phyloP scores from a whole-genome alignment of 495 filamentous ascomycete genomes.

The Aspergillus conjunctus region DNA sequence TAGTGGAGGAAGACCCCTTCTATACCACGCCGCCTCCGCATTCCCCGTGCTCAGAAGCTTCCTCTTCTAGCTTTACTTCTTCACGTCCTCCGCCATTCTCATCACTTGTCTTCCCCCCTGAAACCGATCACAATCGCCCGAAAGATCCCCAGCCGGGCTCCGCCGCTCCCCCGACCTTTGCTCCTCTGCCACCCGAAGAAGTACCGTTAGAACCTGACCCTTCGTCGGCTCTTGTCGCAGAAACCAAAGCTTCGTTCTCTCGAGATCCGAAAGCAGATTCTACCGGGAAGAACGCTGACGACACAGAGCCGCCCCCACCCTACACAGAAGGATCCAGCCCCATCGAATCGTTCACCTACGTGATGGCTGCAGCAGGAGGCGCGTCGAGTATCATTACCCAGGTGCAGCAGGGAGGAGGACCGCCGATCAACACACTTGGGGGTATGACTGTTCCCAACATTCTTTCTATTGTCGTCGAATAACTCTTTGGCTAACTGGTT shows the following conservation, averaged over 20 bases:
- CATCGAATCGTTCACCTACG: conserved; percentile 89
- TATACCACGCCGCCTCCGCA: conserved; percentile 63
- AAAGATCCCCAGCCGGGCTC: conserved; percentile 60
- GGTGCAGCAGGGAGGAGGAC: conserved; percentile 85
- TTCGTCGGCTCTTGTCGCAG: conserved; percentile 62
- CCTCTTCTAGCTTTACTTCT: conserved; percentile 58
- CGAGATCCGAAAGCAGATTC: conserved; percentile 76
- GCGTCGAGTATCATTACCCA: conserved; percentile 98
- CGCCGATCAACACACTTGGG: conserved; percentile 83
- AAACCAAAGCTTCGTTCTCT: conserved; percentile 78
- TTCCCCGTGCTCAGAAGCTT: conserved; percentile 64
- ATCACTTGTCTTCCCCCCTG: conserved; percentile 57
- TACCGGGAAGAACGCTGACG: conserved; percentile 70
- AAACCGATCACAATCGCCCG: conserved; percentile 46
- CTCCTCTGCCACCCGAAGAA: conserved; percentile 41
- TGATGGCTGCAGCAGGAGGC: conserved; percentile 96
- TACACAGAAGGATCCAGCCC: conserved; percentile 95
- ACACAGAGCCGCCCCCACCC: conserved; percentile 89
- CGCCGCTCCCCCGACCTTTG: conserved; percentile 60
- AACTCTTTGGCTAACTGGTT: conserved; percentile 17
- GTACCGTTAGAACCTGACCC: conserved; percentile 50
- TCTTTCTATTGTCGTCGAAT: background rate
- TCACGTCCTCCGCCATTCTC: conserved; percentile 65
- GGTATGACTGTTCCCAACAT: conserved; percentile 55
- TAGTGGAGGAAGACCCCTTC: conserved; percentile 49